phyloP scores from a whole-genome alignment of 2,329 filamentous ascomycete species.

The Lithohypha guttulata region DNA sequence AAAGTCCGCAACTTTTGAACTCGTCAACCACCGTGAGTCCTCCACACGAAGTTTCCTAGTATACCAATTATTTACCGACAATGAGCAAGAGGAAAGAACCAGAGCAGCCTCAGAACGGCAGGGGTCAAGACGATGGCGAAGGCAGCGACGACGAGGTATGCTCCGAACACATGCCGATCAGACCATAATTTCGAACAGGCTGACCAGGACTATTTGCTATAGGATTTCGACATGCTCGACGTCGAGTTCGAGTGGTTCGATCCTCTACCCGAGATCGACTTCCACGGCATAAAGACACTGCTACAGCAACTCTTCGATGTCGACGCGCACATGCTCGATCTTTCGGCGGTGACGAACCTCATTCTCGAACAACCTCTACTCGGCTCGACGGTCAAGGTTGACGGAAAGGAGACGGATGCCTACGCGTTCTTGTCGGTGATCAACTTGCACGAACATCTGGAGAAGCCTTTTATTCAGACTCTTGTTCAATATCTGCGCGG shows the following conservation, averaged over 20 bases:
- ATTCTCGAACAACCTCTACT: constrained; percentile 78
- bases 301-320: constrained; percentile 86
- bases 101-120: constrained; percentile 12
- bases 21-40: background rate
- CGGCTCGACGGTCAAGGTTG: constrained; percentile 93
- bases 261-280: constrained; percentile 78
- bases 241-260: constrained; percentile 99
- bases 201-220: background rate
- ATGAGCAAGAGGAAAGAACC: constrained; percentile 22
- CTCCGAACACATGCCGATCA: constrained; percentile 1
- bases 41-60: background rate
- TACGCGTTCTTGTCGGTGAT: constrained; percentile 86
- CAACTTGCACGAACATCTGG: constrained; percentile 66
- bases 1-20: too few species aligned
- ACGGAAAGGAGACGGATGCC: constrained; percentile 82
- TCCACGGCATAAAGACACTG: constrained; percentile 85
- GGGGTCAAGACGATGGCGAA: constrained; percentile 12
- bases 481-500: constrained; percentile 60
- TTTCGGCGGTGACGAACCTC: constrained; percentile 75
- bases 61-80: too few species aligned
- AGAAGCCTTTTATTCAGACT: constrained; percentile 60
- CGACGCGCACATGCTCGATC: constrained; percentile 73
- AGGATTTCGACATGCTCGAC: constrained; percentile 87
- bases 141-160: constrained; percentile 31
- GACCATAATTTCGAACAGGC: constrained; percentile 3